These are phyloP conservation scores for Copromyces sp. DNA, from an alignment of 495 filamentous ascomycete genomes.

Conservation along the genomic window DNA sequence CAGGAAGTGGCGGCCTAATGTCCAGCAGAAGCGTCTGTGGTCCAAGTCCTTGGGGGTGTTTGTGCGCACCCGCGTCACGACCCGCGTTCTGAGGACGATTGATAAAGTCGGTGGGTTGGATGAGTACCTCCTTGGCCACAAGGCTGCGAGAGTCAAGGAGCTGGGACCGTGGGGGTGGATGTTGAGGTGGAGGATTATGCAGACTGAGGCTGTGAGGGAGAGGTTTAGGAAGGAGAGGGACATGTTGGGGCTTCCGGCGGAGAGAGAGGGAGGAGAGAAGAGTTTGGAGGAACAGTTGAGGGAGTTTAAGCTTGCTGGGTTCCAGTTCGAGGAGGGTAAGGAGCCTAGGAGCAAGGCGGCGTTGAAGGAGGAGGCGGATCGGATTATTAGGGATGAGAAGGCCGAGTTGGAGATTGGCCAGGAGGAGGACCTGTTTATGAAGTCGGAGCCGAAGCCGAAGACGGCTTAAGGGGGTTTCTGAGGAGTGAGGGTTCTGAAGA, in stretches of 20 bases:
- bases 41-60: conserved; percentile 52
- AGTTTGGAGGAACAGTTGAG: conserved; percentile 40
- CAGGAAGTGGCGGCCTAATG: conserved; percentile 80
- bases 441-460: conserved; percentile 43
- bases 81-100: conserved; percentile 72
- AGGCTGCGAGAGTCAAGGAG: conserved; percentile 63
- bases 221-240: conserved; percentile 44
- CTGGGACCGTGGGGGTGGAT: conserved; percentile 82
- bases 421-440: conserved; percentile 14
- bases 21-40: conserved; percentile 67
- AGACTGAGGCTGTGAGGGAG: conserved; percentile 50
- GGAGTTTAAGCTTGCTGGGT: conserved; percentile 40
- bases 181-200: conserved; percentile 46
- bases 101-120: conserved; percentile 82
- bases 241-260: conserved; percentile 26
- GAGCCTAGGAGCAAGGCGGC: conserved; percentile 45
- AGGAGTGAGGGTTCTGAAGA: not conserved
- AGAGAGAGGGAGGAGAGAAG: conserved; percentile 27
- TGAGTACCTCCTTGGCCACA: conserved; percentile 73
- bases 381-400: not conserved
- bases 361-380: conserved; percentile 20
- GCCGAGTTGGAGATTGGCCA: conserved; percentile 19
- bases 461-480: conserved; percentile 28
- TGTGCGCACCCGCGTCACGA: conserved; percentile 65
- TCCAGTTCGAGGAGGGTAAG: conserved; percentile 31